phyloP scores from a whole-genome alignment of 2,329 filamentous ascomycete genomes.

The Aspergillus quadricinctus region DNA sequence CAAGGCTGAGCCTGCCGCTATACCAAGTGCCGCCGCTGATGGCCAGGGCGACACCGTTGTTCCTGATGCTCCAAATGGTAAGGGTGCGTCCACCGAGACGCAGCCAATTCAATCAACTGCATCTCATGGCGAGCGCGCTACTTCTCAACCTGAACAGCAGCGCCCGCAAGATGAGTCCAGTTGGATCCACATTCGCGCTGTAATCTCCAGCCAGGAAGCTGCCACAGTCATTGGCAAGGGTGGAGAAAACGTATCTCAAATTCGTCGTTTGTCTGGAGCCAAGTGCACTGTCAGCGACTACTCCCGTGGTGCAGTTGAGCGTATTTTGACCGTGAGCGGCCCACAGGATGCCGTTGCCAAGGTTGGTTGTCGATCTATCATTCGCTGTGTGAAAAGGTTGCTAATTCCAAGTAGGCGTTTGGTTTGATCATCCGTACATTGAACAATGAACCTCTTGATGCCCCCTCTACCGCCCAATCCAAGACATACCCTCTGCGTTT shows the following conservation, averaged over 20 bases:
- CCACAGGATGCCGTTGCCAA: conserved; percentile 96
- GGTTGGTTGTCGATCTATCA: conserved; percentile 49
- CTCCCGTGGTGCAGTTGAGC: conserved; percentile 91
- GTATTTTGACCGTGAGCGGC: conserved; percentile 94
- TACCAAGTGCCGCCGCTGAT: conserved; percentile 20
- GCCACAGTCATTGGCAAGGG: conserved; percentile 98
- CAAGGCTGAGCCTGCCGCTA: conserved; percentile 17
- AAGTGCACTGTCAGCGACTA: conserved; percentile 99
- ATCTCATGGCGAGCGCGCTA: conserved; percentile 49
- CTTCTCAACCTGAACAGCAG: conserved; percentile 37
- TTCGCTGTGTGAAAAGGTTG: conserved; percentile 13
- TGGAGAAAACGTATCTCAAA: conserved; percentile 97
- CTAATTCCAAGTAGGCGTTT: conserved; percentile 64
- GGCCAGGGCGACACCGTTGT: conserved; percentile 65
- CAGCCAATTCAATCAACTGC: conserved; percentile 58
- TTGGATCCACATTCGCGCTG: conserved; percentile 95
- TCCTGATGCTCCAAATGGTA: conserved; percentile 58
- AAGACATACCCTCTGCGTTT: conserved; percentile 97
- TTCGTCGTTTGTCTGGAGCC: conserved; percentile 87
- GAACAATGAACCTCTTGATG: conserved; percentile 90
- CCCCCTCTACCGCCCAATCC: conserved; percentile 84
- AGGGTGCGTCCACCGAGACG: conserved; percentile 47
- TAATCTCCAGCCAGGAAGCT: conserved; percentile 95
- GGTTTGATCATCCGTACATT: conserved; percentile 96
- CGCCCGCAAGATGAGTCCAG: conserved; percentile 79